Base-by-base conservation (phyloP, 805 yeast genomes). In the Kurtzmaniella fragi region DNA sequence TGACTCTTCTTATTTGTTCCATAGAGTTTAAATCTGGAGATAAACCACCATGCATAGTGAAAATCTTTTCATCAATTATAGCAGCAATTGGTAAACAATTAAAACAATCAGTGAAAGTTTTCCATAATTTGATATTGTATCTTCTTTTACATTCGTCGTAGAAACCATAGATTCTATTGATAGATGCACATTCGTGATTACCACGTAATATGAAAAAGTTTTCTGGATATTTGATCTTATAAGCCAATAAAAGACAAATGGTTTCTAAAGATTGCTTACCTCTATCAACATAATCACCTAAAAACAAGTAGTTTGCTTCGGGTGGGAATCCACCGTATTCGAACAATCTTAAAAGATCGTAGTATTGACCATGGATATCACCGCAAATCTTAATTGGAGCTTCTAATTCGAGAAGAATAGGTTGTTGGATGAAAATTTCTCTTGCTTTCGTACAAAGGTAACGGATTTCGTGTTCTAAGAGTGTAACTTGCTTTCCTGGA, bases 271-370 rank as follows among this genome's bases (percentile, higher is more conserved):
- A 87, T 72, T 93, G 98, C 62, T 90, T 89, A 58, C 99, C 99
- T 75, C 99, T 84, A 72, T 91, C 99, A 50, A 91, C 99, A 60
- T 91, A 91, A 73, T 91, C 99, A 50, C 99, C 99, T 43, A 91
- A 69, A 61, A 91, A 91, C 54, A 91, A 72, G 70, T 91, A 91
- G 71, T 91, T 91, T 14, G 98, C 95, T 64, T 93, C 98, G 10
- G 99, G 99, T 1, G 99, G 99, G 75, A 93, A 91, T 2, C 98
- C 99, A 54, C 99, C 98, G 59, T 91, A 91, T 71, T 93, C 98
- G 57, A 91, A 91, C 54, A 91, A 77, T 66, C 99, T 84, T 61
- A 91, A 76, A 54, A 91, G 78, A 66, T 91, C 99, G 61, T 91
- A 91, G 67, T 93, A 91, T 69, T 91, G 99, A 42, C 99, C 99